phyloP scores from a whole-genome alignment of 495 filamentous ascomycete genomes.

The Aspergillus ellipticus region DNA sequence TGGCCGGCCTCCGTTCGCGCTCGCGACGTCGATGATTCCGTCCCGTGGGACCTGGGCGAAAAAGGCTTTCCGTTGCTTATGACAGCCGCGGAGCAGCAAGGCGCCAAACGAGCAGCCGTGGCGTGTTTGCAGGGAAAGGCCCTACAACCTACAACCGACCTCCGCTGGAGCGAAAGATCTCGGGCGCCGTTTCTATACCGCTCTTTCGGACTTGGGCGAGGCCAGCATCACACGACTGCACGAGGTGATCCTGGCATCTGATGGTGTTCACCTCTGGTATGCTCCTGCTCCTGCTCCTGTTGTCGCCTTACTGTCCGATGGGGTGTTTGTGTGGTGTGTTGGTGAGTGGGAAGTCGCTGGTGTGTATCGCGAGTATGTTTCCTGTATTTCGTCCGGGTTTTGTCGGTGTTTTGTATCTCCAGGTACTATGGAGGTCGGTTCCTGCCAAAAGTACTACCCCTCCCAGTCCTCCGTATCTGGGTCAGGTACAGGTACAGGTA shows the following conservation, averaged over 20 bases:
- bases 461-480: not conserved
- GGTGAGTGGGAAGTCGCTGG: too few relatives aligned
- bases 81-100: conserved; percentile 6
- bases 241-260: not conserved
- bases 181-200: not conserved
- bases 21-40: conserved; percentile 8
- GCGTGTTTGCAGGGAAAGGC: not conserved
- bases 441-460: not conserved
- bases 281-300: not conserved
- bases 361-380: too few relatives aligned
- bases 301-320: not conserved
- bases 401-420: not conserved
- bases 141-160: not conserved
- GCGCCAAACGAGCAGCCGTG: not conserved
- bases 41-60: conserved; percentile 12
- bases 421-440: not conserved
- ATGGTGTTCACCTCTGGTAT: not conserved
- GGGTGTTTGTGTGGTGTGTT: not conserved
- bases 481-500: not conserved
- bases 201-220: not conserved
- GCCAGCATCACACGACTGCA: not conserved
- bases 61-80: conserved; percentile 15
- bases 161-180: not conserved
- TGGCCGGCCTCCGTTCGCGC: conserved; percentile 24
- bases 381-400: not conserved